Conservation (phyloP, 208 protist species). For the Leishmania arabica region DNA sequence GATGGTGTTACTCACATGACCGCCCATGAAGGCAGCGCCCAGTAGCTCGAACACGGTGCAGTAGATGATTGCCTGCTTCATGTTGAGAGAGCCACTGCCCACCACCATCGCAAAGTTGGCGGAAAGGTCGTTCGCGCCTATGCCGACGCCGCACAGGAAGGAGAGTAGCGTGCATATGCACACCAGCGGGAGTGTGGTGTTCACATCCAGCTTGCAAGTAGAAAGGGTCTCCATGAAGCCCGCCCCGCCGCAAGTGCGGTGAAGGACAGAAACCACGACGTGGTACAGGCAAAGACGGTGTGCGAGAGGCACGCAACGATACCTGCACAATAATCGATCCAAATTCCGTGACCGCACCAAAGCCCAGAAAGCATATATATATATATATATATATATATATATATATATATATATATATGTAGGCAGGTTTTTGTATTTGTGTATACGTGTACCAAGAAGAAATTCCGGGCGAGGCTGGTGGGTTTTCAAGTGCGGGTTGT, state of each 20-base stretch:
- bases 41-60: constrained; percentile 83
- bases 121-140: constrained; percentile 82
- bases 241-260: neutral
- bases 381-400: neutral
- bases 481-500: neutral
- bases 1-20: constrained; percentile 75
- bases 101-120: constrained; percentile 90
- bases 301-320: neutral
- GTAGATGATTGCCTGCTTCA: constrained; percentile 80
- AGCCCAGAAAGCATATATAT: neutral
- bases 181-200: constrained; percentile 73
- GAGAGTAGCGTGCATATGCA: constrained; percentile 75
- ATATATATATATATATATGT: neutral
- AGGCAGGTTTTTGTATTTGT: neutral
- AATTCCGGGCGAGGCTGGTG: neutral
- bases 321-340: neutral
- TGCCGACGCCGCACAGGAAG: constrained; percentile 85
- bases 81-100: constrained; percentile 81
- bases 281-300: neutral
- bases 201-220: constrained; percentile 62
- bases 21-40: constrained; percentile 87
- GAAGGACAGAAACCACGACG: neutral
- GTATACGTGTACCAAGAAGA: neutral
- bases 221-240: constrained; percentile 20
- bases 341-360: neutral